Evolutionary conservation across 805 yeast genomes (phyloP), one percentile per base, ranked within the genome.

Genomic region (Wickerhamiella spandovensis): DNA sequence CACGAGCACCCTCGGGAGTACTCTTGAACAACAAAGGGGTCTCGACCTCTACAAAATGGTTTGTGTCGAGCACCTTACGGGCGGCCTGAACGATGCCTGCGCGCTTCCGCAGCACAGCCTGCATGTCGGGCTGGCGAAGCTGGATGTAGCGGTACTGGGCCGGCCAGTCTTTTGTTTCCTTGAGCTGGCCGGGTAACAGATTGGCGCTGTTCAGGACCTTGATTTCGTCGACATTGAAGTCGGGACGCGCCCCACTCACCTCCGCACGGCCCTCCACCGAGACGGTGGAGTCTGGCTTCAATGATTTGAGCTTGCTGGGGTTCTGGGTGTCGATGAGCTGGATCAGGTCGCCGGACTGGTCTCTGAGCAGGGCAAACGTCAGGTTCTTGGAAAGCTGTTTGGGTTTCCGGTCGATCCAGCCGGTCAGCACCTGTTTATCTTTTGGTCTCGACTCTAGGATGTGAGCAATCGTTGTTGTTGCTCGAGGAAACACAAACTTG

Each of bases 1-100:
- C 99, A 38, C 95, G 73, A 1, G 98, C 98, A 15, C 98, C 98
- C 65, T 92, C 98, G 0, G 98, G 98, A 0, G 98, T 92, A 1
- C 95, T 84, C 61, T 92, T 89, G 72, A 92, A 92, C 25, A 92
- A 67, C 6, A 90, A 64, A 1, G 98, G 98, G 0, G 98, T 92
- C 63, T 90, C 98, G 25, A 92, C 74, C 61, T 92, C 97, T 0
- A 76, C 75, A 64, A 92, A 92, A 1, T 67, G 67, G 15, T 39
- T 24, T 18, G 65, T 57, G 0, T 58, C 49, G 23, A 74, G 60
- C 2, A 62, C 63, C 0, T 53, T 39, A 24, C 78, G 64, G 20
- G 72, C 68, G 12, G 68, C 55, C 23, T 64, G 53, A 51, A 64
- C 57, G 20, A 64, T 58, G 2, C 46, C 37, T 63, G 63, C 85